Evolutionary conservation across 305 asterid species (phyloP), one percentile per base, ranked within the genome.

Genomic region (Rubia tinctorum): DNA sequence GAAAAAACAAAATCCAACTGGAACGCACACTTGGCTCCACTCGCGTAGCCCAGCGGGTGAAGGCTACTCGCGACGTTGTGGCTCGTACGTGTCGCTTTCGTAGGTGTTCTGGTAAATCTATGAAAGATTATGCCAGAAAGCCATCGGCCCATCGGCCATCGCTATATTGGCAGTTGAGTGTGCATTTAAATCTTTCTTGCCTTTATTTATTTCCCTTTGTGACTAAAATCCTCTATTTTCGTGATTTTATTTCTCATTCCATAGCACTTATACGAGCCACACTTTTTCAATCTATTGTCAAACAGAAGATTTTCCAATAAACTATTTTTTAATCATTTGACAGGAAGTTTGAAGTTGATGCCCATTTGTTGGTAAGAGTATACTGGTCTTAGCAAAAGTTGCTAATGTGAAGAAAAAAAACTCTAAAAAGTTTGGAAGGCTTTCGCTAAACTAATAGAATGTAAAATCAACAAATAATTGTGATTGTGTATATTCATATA

Each of bases 31-130:
- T 8, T 58, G 64, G 30, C 20, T 34, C 13, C 13, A 62, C 61
- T 51, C 58, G 22, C 27, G 63, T 1, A 14, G 63, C 14, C 71
- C 10, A 5, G 62, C 62, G 34, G 22, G 25, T 12, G 18, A 6
- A 25, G 15, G 0, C 34, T 66, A 68, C 69, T 68, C 78, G 67
- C 61, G 27, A 0, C 6, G 30, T 10, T 23, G 68, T 76, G 66
- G 53, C 25, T 39, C 8, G 11, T 22, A 64, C 71, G 59, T 47
- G 71, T 60, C 69, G 45, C 45, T 9, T 34, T 70, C 44, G 44
- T 71, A n/a, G 55, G 22, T 53, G 0, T 51, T 37, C 17, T 5
- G 47, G 65, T 69, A 68, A 47, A 61, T 69, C 51, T 76, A 45
- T 20, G 49, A 13, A 30, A 63, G 25, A 42, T 6, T 59, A 14